A percentile compares a stretch with the other conserved stretches of the same genome.
phyloP scores from a whole-genome alignment of 257 asterid genomes.

The Datura wrightii region DNA sequence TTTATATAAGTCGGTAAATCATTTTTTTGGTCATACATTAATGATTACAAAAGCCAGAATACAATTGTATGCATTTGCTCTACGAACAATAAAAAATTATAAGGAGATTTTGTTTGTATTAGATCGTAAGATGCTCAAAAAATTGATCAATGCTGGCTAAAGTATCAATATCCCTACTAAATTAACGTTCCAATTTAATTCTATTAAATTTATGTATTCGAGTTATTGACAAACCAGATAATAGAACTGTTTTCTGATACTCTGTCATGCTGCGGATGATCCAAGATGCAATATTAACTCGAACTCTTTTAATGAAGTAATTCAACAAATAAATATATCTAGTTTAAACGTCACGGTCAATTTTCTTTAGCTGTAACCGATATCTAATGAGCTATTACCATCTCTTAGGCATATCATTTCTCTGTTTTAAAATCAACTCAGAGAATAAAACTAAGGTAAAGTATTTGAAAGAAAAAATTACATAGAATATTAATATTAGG shows the following conservation, averaged over 20 bases:
- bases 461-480: no score
- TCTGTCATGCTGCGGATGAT: not conserved
- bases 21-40: not conserved
- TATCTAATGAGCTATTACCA: no score
- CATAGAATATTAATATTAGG: no score
- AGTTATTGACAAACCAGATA: not conserved
- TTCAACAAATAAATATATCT: no score
- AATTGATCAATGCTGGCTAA: not conserved
- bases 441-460: not conserved
- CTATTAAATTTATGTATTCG: not conserved
- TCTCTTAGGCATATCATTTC: not conserved
- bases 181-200: not conserved
- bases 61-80: not conserved
- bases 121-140: not conserved
- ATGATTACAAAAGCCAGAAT: not conserved
- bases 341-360: no score
- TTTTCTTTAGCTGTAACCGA: no score
- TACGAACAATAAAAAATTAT: not conserved
- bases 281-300: not conserved
- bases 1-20: not conserved
- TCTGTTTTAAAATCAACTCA: not conserved
- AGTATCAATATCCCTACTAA: not conserved
- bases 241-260: not conserved
- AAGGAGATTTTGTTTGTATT: constrained; percentile 17
- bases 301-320: not conserved